Conservation (phyloP, 164 flowering plant species). For the Akebia trifoliata region DNA sequence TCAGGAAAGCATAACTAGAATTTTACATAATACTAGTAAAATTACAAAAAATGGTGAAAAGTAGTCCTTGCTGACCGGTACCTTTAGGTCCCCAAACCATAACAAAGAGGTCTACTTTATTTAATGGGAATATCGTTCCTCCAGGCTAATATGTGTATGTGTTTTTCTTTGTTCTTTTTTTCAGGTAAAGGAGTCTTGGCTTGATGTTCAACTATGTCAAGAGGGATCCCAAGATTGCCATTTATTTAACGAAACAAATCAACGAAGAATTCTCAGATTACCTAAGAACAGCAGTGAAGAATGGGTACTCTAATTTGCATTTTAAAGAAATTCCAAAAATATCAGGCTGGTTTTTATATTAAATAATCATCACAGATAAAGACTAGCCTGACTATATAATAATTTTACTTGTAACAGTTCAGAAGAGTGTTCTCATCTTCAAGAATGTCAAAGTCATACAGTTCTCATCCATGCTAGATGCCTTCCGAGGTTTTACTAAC, state of each 20-base stretch:
- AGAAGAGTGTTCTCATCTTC: conserved; percentile 60
- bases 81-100: no score
- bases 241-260: conserved; percentile 43
- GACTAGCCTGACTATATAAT: conserved; percentile 5
- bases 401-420: conserved; percentile 39
- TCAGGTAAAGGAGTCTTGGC: conserved; percentile 93
- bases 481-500: conserved; percentile 69
- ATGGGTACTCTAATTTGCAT: conserved; percentile 47
- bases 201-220: conserved; percentile 88
- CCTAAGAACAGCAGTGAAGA: conserved; percentile 86
- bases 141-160: no score
- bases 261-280: conserved; percentile 48
- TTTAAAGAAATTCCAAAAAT: no score
- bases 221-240: conserved; percentile 52
- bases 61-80: conserved; percentile 7
- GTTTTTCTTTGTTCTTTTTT: no score
- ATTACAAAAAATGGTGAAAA: no score
- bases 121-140: no score
- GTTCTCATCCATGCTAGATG: conserved; percentile 88
- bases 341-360: no score
- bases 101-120: no score
- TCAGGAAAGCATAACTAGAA: no score
- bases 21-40: no score
- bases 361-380: no score
- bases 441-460: conserved; percentile 81